These are phyloP conservation scores for Trypanosoma conorhini DNA, from an alignment of 208 protist species.

Conservation along the genomic window DNA sequence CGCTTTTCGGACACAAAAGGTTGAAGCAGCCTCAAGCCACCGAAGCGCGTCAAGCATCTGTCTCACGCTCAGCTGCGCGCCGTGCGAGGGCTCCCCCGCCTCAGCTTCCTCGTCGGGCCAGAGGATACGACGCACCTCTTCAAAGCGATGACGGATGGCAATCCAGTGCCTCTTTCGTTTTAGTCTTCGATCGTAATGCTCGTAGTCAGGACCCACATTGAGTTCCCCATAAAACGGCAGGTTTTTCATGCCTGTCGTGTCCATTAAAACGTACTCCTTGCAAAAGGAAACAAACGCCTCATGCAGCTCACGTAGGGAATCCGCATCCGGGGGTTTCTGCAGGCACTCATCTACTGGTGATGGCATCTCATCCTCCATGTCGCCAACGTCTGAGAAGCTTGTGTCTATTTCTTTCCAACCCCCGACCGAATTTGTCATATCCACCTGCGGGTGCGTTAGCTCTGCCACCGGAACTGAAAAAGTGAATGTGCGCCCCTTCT, in stretches of 20 bases:
- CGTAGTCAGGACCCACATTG: slow-evolving; percentile 86
- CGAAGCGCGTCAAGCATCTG: slow-evolving; percentile 76
- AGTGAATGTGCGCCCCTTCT: slow-evolving; percentile 76
- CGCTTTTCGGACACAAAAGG: slow-evolving; percentile 70
- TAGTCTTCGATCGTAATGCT: slow-evolving; percentile 78
- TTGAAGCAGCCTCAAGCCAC: slow-evolving; percentile 83
- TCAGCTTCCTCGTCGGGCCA: slow-evolving; percentile 44
- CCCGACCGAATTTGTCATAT: slow-evolving; percentile 34
- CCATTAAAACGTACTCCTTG: slow-evolving; percentile 82
- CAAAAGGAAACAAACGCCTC: slow-evolving; percentile 62
- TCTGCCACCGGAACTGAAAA: slow-evolving; percentile 81
- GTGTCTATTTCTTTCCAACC: slow-evolving; percentile 79
- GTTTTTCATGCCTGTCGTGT: slow-evolving; percentile 82
- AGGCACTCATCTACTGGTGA: slow-evolving; percentile 67
- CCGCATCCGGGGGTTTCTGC: slow-evolving; percentile 25
- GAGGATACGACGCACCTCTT: slow-evolving; percentile 71
- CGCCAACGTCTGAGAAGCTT: slow-evolving; percentile 73
- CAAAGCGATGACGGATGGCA: slow-evolving; percentile 71
- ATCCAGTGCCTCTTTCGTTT: slow-evolving; percentile 78
- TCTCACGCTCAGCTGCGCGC: slow-evolving; percentile 29
- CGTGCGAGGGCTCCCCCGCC: not conserved
- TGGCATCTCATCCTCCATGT: slow-evolving; percentile 85
- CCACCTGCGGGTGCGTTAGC: slow-evolving; percentile 72
- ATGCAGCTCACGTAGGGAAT: slow-evolving; percentile 36
- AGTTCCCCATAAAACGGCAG: slow-evolving; percentile 62